Conservation (phyloP, 805 yeast species). For the Sporopachydermia lactativora region DNA sequence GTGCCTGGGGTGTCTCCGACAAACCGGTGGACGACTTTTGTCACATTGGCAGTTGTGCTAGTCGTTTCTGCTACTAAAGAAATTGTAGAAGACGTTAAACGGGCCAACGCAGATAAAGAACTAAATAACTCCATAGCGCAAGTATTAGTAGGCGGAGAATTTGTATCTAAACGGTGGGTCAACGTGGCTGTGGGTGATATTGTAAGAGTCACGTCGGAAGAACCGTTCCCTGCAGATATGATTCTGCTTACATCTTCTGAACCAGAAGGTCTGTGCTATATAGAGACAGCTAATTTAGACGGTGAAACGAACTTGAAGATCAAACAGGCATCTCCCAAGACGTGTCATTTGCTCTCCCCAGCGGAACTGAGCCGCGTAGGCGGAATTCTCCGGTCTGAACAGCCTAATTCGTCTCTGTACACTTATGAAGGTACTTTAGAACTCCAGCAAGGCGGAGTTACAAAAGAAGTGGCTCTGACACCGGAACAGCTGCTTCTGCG, state of each 20-base stretch:
- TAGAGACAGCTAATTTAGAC: constrained; percentile 94
- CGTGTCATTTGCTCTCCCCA: constrained; percentile 58
- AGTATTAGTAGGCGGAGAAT: constrained; percentile 55
- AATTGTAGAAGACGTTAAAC: constrained; percentile 76
- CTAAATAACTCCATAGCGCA: constrained; percentile 64
- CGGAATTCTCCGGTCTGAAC: constrained; percentile 68
- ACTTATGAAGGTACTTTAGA: constrained; percentile 84
- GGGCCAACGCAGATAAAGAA: constrained; percentile 80
- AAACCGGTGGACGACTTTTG: constrained; percentile 87
- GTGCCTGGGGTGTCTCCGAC: constrained; percentile 96
- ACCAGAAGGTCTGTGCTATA: constrained; percentile 95
- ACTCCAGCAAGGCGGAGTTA: constrained; percentile 19
- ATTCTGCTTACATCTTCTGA: constrained; percentile 81
- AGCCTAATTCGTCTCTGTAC: constrained; percentile 85
- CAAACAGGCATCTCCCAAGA: constrained; percentile 75
- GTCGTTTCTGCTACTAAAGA: constrained; percentile 89
- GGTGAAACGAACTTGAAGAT: constrained; percentile 96
- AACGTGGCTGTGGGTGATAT: constrained; percentile 86
- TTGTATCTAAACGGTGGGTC: constrained; percentile 64
- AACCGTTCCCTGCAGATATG: constrained; percentile 89
- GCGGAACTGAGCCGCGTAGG: constrained; percentile 35
- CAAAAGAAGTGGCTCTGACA: constrained; percentile 46
- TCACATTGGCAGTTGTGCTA: constrained; percentile 74
- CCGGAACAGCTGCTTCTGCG: constrained; percentile 89
- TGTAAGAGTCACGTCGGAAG: constrained; percentile 71